Evolutionary conservation across 768 basidiomycete genomes (phyloP).

Genomic region (Inosperma sp.): DNA sequence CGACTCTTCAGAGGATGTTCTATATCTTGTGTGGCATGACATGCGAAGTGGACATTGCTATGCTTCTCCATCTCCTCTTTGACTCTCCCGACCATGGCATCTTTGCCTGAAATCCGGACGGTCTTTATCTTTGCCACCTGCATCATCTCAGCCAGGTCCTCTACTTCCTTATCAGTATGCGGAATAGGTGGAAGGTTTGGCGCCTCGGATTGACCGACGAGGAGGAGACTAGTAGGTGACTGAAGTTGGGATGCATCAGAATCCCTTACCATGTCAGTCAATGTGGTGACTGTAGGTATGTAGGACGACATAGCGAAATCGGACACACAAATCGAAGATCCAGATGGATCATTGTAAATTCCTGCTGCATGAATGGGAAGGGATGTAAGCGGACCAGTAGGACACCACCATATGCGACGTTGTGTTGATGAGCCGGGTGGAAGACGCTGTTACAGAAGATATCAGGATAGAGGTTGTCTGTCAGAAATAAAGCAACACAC

Average conservation of each 20-base stretch:
- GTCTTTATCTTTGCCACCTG: not conserved
- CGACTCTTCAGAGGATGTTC: constrained; percentile 22
- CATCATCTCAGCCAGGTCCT: not conserved
- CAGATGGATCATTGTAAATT: too few relatives aligned
- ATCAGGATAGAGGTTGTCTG: not conserved
- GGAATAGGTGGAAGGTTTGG: too few relatives aligned
- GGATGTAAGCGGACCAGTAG: too few relatives aligned
- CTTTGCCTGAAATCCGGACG: constrained; percentile 17
- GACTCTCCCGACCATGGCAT: constrained; percentile 17
- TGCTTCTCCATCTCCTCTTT: constrained; percentile 15
- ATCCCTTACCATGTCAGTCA: constrained; percentile 7
- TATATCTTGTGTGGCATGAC: constrained; percentile 29
- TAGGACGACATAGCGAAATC: constrained; percentile 18
- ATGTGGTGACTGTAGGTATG: constrained; percentile 14
- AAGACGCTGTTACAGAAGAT: not conserved
- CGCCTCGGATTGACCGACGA: too few relatives aligned
- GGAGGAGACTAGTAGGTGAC: constrained; percentile 3
- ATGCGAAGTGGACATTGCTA: constrained; percentile 31
- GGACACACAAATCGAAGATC: not conserved
- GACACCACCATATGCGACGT: too few relatives aligned
- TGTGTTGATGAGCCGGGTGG: not conserved
- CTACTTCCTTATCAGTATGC: constrained; percentile 11
- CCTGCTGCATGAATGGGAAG: too few relatives aligned
- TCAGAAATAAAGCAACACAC: not conserved
- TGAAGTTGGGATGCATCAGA: not conserved